Evolutionary conservation across 2,329 filamentous ascomycete species (phyloP).

Genomic region (Xylaria sp.): DNA sequence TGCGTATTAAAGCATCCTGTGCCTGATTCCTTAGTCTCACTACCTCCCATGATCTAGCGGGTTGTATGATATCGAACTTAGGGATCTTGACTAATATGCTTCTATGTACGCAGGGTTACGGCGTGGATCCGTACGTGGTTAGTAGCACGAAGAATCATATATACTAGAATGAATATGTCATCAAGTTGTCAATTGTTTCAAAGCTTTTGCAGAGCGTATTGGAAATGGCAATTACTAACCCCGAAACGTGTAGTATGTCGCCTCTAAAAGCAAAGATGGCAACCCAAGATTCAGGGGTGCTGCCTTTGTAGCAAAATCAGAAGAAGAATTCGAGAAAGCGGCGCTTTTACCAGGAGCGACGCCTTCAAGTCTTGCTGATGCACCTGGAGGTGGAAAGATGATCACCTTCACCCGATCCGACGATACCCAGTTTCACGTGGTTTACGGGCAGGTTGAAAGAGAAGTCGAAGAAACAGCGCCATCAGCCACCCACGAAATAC

Average conservation of each 20-base stretch:
- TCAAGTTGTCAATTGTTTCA: no score
- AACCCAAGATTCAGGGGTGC: conserved; percentile 42
- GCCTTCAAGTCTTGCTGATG: conserved; percentile 54
- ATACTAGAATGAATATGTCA: not conserved
- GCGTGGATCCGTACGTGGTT: conserved; percentile 57
- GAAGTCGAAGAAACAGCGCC: conserved; percentile 19
- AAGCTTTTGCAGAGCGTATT: not conserved
- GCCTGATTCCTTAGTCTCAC: no score
- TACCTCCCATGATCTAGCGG: no score
- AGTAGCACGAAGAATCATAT: not conserved
- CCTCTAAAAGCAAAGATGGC: conserved; percentile 42
- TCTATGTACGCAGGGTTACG: no score
- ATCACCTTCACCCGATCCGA: conserved; percentile 52
- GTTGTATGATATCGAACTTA: no score
- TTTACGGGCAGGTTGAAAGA: conserved; percentile 42
- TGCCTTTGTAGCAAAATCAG: conserved; percentile 47
- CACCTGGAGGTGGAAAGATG: conserved; percentile 56
- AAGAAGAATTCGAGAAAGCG: conserved; percentile 54
- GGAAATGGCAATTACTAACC: not conserved
- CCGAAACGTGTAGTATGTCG: conserved; percentile 52
- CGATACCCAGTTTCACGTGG: conserved; percentile 46
- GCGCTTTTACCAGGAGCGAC: conserved; percentile 51
- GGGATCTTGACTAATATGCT: no score
- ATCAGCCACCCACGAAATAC: conserved; percentile 37
- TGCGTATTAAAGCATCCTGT: no score